These are phyloP conservation scores for Chlamydomonas sphaeroides DNA, from an alignment of 139 green algal species.

Conservation along the genomic window DNA sequence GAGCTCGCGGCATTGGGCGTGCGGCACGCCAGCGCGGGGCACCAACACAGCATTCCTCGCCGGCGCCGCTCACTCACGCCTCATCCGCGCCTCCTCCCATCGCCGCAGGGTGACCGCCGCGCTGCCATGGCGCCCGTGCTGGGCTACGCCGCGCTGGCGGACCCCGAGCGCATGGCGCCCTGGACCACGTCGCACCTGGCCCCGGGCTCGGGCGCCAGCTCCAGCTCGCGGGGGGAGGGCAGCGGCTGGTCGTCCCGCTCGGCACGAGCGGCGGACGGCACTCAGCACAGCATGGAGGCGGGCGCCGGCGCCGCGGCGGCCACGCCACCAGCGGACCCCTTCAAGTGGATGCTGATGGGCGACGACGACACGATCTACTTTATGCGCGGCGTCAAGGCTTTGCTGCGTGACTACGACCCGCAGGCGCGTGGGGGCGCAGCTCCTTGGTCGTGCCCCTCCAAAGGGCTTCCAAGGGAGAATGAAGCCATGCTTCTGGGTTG, in stretches of 20 bases:
- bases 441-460: too few species aligned
- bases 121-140: conserved; percentile 30
- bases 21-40: neutral
- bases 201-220: neutral
- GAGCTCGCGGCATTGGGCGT: too few species aligned
- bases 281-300: too few species aligned
- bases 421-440: neutral
- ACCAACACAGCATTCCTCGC: too few species aligned
- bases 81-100: too few species aligned
- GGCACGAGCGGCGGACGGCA: neutral
- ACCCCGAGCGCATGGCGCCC: neutral
- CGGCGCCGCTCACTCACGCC: too few species aligned
- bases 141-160: neutral
- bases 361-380: conserved; percentile 37
- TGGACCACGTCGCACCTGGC: neutral
- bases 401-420: conserved; percentile 27
- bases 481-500: too few species aligned
- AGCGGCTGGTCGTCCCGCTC: too few species aligned
- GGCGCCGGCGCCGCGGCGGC: too few species aligned
- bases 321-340: neutral
- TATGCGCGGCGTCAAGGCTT: conserved; percentile 29
- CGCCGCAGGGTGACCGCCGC: conserved; percentile 4
- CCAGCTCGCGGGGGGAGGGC: too few species aligned
- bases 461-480: too few species aligned
- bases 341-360: conserved; percentile 22